These are phyloP conservation scores for Trametes hirsuta DNA, from an alignment of 1,284 basidiomycete species.

Conservation along the genomic window DNA sequence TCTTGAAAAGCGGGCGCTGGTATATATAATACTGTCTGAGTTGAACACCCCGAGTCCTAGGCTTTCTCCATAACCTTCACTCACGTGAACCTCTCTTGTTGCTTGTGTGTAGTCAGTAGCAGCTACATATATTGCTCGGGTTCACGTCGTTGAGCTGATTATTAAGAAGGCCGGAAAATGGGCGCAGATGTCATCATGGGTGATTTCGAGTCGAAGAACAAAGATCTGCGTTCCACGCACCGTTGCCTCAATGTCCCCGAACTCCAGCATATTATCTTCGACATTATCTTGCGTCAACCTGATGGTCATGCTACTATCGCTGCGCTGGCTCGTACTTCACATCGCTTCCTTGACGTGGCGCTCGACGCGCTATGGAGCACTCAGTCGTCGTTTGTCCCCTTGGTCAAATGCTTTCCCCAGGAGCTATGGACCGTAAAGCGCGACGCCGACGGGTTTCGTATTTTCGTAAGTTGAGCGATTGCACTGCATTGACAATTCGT, in stretches of 20 bases:
- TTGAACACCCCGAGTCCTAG: too few relatives aligned
- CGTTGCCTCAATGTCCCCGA: constrained; percentile 20
- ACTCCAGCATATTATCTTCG: constrained; percentile 18
- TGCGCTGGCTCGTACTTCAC: constrained; percentile 18
- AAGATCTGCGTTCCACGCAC: too few relatives aligned
- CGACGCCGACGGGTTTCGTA: constrained; percentile 4
- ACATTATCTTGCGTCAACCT: neutral
- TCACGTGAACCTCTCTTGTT: too few relatives aligned
- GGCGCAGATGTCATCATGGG: too few relatives aligned
- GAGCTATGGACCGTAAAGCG: constrained; percentile 14
- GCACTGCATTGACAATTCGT: neutral
- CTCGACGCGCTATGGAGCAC: constrained; percentile 23
- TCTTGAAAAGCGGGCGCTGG: too few relatives aligned
- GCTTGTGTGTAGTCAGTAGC: too few relatives aligned
- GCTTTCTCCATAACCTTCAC: too few relatives aligned
- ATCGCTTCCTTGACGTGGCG: constrained; percentile 18
- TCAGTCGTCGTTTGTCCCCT: constrained; percentile 16
- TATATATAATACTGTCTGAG: too few relatives aligned
- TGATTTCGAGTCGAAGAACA: too few relatives aligned
- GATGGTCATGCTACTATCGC: constrained; percentile 8
- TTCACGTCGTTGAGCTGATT: too few relatives aligned
- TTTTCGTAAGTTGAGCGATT: constrained; percentile 7
- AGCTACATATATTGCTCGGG: too few relatives aligned
- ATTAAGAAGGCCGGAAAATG: too few relatives aligned
- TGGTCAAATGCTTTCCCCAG: constrained; percentile 22